phyloP scores from a whole-genome alignment of 225 moss, liverwort and hornwort species.

The Marchantia paleacea region DNA sequence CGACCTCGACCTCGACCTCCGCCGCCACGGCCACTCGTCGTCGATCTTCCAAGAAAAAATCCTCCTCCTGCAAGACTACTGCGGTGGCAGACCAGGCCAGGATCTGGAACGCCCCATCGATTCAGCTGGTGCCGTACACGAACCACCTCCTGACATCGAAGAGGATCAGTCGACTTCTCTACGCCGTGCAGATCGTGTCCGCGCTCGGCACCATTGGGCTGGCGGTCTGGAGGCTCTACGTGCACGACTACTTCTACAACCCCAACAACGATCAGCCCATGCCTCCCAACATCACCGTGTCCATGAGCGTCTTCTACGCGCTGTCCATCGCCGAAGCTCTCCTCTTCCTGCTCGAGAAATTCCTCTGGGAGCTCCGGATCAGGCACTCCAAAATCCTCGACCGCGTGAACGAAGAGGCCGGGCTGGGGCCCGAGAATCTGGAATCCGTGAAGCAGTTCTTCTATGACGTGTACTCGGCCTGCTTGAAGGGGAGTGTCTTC shows the following conservation, averaged over 20 bases:
- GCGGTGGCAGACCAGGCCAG: too few species aligned
- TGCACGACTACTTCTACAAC: neutral
- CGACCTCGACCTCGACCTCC: neutral
- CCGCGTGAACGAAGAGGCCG: conserved; percentile 26
- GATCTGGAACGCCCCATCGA: too few species aligned
- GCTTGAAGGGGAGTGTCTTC: conserved; percentile 45
- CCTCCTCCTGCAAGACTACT: too few species aligned
- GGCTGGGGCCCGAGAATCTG: conserved; percentile 21
- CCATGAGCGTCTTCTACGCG: conserved; percentile 36
- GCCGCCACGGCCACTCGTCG: neutral
- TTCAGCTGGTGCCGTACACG: conserved; percentile 3
- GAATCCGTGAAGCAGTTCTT: conserved; percentile 49
- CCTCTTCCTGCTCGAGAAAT: conserved; percentile 46
- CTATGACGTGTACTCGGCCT: conserved; percentile 50
- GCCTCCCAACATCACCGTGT: neutral
- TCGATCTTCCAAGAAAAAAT: neutral
- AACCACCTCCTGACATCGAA: neutral
- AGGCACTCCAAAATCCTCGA: conserved; percentile 25
- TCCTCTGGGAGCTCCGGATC: conserved; percentile 42
- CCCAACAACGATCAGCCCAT: neutral
- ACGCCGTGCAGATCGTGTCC: conserved; percentile 10
- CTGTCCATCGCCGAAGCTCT: conserved; percentile 48
- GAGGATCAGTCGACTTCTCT: conserved; percentile 8
- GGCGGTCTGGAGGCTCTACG: conserved; percentile 12
- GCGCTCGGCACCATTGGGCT: conserved; percentile 10